Evolutionary conservation across 495 filamentous ascomycete genomes (phyloP).

Genomic region (Amphirosellinia nigrospora): DNA sequence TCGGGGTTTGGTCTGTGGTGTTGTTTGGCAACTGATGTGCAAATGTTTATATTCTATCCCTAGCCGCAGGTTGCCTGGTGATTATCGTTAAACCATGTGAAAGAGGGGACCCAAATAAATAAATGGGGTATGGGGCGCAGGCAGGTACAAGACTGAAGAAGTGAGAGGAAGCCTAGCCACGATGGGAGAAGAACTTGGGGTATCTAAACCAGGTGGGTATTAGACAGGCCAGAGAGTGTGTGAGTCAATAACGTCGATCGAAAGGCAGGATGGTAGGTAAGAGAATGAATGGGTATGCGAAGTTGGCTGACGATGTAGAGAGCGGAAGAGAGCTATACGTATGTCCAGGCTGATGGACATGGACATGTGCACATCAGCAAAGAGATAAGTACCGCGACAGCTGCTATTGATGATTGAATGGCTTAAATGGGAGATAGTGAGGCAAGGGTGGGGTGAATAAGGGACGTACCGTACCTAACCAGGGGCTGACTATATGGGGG

Average conservation of each 20-base stretch:
- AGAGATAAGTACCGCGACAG: too few relatives aligned
- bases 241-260: neutral
- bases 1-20: neutral
- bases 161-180: slow-evolving; percentile 2
- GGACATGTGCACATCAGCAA: neutral
- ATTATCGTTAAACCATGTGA: slow-evolving; percentile 14
- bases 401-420: neutral
- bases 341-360: neutral
- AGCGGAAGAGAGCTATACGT: neutral
- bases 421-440: neutral
- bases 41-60: slow-evolving; percentile 6
- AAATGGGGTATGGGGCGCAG: slow-evolving; percentile 5
- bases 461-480: neutral
- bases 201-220: neutral
- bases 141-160: neutral
- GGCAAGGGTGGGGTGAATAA: neutral
- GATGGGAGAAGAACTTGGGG: neutral
- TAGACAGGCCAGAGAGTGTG: neutral
- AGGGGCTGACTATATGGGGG: neutral
- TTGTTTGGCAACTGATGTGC: neutral
- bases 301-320: neutral
- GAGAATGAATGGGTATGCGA: neutral
- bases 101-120: slow-evolving; percentile 8
- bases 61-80: slow-evolving; percentile 9
- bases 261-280: neutral